Base-by-base conservation (phyloP, 768 basidiomycete species). In the Chalciporus pseudorubinellus region DNA sequence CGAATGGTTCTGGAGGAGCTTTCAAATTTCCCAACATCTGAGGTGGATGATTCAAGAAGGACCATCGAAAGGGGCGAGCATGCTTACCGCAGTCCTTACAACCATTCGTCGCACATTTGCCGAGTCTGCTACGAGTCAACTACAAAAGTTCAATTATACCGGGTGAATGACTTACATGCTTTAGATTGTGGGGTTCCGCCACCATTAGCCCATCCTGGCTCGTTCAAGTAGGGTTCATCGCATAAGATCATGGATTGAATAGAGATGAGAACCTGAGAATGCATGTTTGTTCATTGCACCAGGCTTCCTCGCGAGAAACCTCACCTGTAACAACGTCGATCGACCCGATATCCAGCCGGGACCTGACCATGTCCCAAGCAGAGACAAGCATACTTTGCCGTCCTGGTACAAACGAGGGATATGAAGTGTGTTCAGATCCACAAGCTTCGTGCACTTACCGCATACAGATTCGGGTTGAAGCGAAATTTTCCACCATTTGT, bases 181-280 rank as follows among this genome's bases (percentile, higher is more conserved):
- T 75, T 77, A 28, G 92, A 93, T 57, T 82, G 79, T 2, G 88
- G 78, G 21, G 84, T 87, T 22, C 92, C 92, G 14, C 77, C 82
- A 50, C 81, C 79, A 38, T 70, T 71, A 19, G 89, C 85, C 89
- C 89, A 91, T 21, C 88, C 92, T 18, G 94, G 94, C 66, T 98
- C 94, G 58, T 95, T 95, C 53, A 93, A 69, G 66, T 94, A 95
- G 9, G 95, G 85, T 51, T 87, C 94, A 18, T 95, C 95, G 55
- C 89, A 94, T 21, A 97, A 74, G 58, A 97, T 95, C 90, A 98
- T 92, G 14, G 91, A 92, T 73, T 97, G 95, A 28, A 98, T 95
- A 14, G 93, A 95, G 34, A 97, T 89, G 38, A 98, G 76, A 33
- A 95, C 84, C 79, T 82, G 45, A 19, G 57, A 10, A 39, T 13